These are phyloP conservation scores for Boletus sensibilis DNA, from an alignment of 768 basidiomycete genomes.

Conservation along the genomic window DNA sequence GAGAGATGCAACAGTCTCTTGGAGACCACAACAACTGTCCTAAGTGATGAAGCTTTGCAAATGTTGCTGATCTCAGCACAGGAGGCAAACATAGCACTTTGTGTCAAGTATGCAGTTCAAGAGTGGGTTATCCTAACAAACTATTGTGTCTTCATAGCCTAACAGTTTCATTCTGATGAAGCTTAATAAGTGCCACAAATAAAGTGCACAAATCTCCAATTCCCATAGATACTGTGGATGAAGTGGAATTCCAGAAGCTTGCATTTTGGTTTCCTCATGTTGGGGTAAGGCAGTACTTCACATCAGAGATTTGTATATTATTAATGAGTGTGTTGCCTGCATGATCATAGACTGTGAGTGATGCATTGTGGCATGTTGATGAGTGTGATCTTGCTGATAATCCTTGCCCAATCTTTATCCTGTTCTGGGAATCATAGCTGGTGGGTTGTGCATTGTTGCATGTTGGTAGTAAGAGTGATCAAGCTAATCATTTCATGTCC, in stretches of 20 bases:
- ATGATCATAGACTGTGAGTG: neutral
- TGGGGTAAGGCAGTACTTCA: neutral
- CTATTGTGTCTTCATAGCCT: neutral
- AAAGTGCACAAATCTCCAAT: neutral
- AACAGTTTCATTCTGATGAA: neutral
- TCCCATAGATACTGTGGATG: rapidly evolving
- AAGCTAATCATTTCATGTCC: too few species aligned
- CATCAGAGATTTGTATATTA: neutral
- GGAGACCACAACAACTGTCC: neutral
- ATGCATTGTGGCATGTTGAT: neutral
- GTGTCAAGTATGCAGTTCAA: neutral
- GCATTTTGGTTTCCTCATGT: neutral
- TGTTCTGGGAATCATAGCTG: neutral
- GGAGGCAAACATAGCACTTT: neutral
- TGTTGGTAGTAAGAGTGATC: too few species aligned
- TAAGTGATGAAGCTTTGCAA: neutral
- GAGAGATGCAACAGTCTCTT: neutral
- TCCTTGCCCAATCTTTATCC: neutral
- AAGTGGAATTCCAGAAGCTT: neutral
- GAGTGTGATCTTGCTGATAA: neutral
- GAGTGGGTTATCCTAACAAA: neutral
- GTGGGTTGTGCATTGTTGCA: too few species aligned
- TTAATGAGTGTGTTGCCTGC: neutral
- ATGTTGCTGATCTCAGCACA: neutral
- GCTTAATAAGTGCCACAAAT: neutral